phyloP scores from a whole-genome alignment of 2,329 filamentous ascomycete species.

The Cladosporium sp. region DNA sequence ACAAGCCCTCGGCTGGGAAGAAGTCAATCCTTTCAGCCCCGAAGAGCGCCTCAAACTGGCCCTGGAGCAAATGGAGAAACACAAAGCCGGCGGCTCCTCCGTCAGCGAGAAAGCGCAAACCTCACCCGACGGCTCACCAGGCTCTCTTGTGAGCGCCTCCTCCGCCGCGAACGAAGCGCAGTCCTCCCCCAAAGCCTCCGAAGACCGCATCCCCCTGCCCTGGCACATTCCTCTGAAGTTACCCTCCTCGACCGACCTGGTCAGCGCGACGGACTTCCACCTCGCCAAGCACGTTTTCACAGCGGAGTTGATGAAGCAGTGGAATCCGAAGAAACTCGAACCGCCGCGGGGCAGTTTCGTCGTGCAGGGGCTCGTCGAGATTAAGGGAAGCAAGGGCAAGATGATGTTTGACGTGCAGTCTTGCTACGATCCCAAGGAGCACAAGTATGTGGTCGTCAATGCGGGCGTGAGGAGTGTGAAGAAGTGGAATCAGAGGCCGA shows the following conservation, averaged over 20 bases:
- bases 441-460: conserved; percentile 34
- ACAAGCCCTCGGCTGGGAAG: conserved; percentile 33
- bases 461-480: conserved; percentile 28
- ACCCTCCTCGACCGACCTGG: conserved; percentile 13
- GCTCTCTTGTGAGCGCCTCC: conserved; percentile 13
- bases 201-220: conserved; percentile 12
- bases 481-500: conserved; percentile 36
- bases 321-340: conserved; percentile 32
- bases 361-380: conserved; percentile 43
- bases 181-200: conserved; percentile 11
- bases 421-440: conserved; percentile 42
- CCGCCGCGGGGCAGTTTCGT: conserved; percentile 43
- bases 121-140: conserved; percentile 17
- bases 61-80: conserved; percentile 28
- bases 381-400: conserved; percentile 39
- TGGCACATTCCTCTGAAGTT: conserved; percentile 24
- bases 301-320: conserved; percentile 23
- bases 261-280: conserved; percentile 23
- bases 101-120: conserved; percentile 17
- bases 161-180: conserved; percentile 15
- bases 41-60: conserved; percentile 30
- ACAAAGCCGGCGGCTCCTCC: conserved; percentile 16
- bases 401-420: conserved; percentile 42
- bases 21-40: conserved; percentile 27
- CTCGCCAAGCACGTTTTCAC: conserved; percentile 29